Conservation (phyloP, 2,329 filamentous ascomycete genomes). For the Sordariomycetes sp. region DNA sequence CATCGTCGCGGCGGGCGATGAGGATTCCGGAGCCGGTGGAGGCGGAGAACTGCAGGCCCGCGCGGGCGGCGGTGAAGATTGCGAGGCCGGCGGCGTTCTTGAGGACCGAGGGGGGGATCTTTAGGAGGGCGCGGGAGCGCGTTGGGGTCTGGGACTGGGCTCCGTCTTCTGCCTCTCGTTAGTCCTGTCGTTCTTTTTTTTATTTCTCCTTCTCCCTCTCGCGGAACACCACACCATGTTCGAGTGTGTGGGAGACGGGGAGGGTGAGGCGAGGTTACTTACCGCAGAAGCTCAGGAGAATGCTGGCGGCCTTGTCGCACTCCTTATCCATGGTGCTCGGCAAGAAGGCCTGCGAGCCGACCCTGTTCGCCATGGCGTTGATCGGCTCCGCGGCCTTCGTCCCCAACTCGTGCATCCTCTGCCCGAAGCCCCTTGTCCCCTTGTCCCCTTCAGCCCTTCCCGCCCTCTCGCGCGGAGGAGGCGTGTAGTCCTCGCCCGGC, state of each 20-base stretch:
- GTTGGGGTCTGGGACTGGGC: not conserved
- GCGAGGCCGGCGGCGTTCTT: constrained; percentile 53
- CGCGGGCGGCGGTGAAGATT: constrained; percentile 60
- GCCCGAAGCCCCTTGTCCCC: not conserved
- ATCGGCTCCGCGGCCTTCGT: constrained; percentile 37
- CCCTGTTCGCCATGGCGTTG: constrained; percentile 68
- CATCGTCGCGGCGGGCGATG: constrained; percentile 47
- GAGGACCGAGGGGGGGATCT: constrained; percentile 46
- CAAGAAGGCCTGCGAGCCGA: constrained; percentile 77
- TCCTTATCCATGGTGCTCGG: constrained; percentile 79
- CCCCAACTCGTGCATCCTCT: constrained; percentile 7
- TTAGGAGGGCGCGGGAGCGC: constrained; percentile 26
- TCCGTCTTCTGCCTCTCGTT: constrained; percentile 5
- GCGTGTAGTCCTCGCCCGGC: too few relatives aligned
- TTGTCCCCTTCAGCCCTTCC: not conserved
- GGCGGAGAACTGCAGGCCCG: constrained; percentile 52
- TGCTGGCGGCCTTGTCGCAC: constrained; percentile 79
- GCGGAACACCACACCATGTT: too few relatives aligned
- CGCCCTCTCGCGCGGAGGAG: too few relatives aligned
- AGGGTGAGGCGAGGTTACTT: constrained; percentile 16
- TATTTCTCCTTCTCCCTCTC: not conserved
- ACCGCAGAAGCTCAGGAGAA: constrained; percentile 78
- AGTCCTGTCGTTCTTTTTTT: not conserved
- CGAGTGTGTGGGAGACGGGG: not conserved
- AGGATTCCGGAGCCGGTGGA: constrained; percentile 54